A percentile compares a stretch with the other conserved stretches of the same genome.
These are phyloP conservation scores for Aspergillus conjunctus DNA, from an alignment of 495 filamentous ascomycete genomes.

Conservation along the genomic window DNA sequence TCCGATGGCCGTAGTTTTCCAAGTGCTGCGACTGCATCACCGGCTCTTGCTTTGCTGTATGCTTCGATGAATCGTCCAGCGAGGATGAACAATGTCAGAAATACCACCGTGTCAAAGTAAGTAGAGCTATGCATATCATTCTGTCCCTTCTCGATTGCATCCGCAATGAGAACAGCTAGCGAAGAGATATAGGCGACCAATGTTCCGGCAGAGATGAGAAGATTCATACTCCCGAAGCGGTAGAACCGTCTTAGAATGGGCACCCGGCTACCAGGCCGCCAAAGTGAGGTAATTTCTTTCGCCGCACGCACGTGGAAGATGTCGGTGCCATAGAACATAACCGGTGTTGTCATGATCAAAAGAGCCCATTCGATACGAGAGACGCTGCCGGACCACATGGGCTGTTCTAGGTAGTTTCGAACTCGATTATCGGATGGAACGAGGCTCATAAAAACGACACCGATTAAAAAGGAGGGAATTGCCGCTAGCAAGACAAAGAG, in stretches of 20 bases:
- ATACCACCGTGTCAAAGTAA: constrained; percentile 95
- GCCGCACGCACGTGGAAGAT: constrained; percentile 78
- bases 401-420: constrained; percentile 65
- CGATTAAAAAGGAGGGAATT: constrained; percentile 87
- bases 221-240: constrained; percentile 95
- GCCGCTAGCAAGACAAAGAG: constrained; percentile 70
- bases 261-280: constrained; percentile 76
- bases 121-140: constrained; percentile 56
- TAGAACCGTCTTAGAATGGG: constrained; percentile 80
- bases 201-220: constrained; percentile 87
- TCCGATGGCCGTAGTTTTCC: constrained; percentile 78
- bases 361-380: constrained; percentile 79
- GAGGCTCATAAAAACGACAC: constrained; percentile 88
- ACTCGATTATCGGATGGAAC: constrained; percentile 58
- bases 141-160: constrained; percentile 50
- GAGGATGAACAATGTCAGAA: constrained; percentile 89
- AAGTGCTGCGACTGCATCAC: constrained; percentile 81
- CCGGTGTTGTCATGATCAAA: constrained; percentile 83
- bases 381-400: constrained; percentile 71
- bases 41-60: constrained; percentile 89
- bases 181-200: constrained; percentile 87
- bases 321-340: constrained; percentile 88
- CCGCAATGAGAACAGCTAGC: constrained; percentile 73
- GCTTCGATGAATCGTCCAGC: constrained; percentile 80
- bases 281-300: constrained; percentile 78